Base-by-base conservation (phyloP, 2,329 filamentous ascomycete genomes). In the Aspergillus caelatus region DNA sequence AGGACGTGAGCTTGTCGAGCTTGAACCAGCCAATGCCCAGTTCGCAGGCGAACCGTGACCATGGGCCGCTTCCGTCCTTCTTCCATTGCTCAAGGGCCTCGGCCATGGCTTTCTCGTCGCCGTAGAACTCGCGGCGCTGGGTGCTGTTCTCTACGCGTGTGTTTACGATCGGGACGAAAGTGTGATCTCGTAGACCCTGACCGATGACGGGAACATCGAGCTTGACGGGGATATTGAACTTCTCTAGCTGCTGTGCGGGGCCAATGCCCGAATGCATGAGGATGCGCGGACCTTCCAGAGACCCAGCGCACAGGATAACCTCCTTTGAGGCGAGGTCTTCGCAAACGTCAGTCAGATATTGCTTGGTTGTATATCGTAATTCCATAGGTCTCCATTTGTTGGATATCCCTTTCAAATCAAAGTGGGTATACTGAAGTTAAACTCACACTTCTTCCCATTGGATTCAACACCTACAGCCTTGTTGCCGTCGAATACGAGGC, bases 241-340 rank as follows among this genome's bases (percentile, higher is more conserved):
- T 62, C 45, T 75, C 62, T 4, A 85, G 78, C 50, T 84, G 76
- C 0, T 74, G 62, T 14, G 67, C 72, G 1, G 82, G 81, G 1
- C 83, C 83, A 45, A 85, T 81, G 4, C 83, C 83, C 3, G 82
- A 84, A 28, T 83, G 75, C 63, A 84, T 78, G 7, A 84, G 72
- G 23, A 84, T 76, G 39, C 75, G 74, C 1, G 81, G 80, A 1
- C 72, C 75, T 39, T 80, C 75, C 8, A 81, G 67, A 8, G 77
- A 70, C 19, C 80, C 80, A n/a, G 75, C 70, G 12, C 69, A 76
- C 9, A 82, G 64, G 53, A 82, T 76, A 36, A 81, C 72, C 61
- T 81, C 79, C 52, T 78, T 77, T 2, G 70, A 70, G 9, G 78
- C 78, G 23, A 67, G 62, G 39, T 75, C 76, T 73, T 61, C 19